Evolutionary conservation across 106 monocot genomes (phyloP), one percentile per base, ranked within the genome.

Genomic region (Amphibolis antarctica): DNA sequence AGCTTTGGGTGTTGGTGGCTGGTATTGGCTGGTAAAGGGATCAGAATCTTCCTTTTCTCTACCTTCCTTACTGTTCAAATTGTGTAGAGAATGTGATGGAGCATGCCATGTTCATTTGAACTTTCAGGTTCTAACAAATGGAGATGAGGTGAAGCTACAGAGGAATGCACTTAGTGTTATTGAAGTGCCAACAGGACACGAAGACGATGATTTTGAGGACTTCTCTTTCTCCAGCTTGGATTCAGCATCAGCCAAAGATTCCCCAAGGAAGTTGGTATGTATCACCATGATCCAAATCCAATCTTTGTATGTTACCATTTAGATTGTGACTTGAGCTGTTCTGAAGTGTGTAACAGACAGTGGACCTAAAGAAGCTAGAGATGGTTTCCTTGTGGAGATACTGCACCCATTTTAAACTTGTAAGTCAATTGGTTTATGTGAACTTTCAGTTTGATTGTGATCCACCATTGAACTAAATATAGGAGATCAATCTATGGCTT

Each of bases 11-110:
- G 62, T 75, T 10, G 75, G 75, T 53, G 75, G 75, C 22, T 75
- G 75, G 75, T 69, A 75, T 62, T 75, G 75, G 75, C 75, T 75
- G 75, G 75, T 61, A 61, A 24, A 36, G 7, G 36, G 4, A 36
- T 4, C 36, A 36, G 2, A 36, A 36, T 7, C 36, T 36, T 36
- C 36, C 7, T 36, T 36, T 36, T 7, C 7, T 36, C 36, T 7
- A 36, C 36, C 7, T 2, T 36, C 36, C 4, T 36, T 7, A 36
- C 36, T 36, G 4, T 7, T 36, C 7, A 36, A n/a, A 7, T 7
- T 36, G 36, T 36, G 36, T 7, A 4, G 2, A 36, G 36, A 36
- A 36, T 36, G 4, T 36, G 36, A 36, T 36, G 36, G 36, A 2
- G 7, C 2, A 2, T 36, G 2, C 36, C 7, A n/a, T n/a, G n/a